Percentiles rank a stretch among this genome's conserved stretches.
phyloP scores from a whole-genome alignment of 1,284 basidiomycete genomes.

The Ustilago trichophora region DNA sequence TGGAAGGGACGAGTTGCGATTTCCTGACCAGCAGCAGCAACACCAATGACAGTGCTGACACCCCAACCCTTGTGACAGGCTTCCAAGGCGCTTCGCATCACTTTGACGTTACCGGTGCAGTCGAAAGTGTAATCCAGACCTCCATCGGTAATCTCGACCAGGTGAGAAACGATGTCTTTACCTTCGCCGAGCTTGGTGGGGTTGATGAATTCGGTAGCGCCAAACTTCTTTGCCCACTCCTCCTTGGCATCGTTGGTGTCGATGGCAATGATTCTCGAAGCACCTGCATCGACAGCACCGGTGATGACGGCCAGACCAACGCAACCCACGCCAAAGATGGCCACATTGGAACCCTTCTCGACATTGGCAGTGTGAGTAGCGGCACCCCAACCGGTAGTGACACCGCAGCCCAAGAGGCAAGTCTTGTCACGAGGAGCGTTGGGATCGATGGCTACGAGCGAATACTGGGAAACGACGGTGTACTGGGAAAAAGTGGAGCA shows the following conservation, averaged over 20 bases:
- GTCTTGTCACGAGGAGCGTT: slow-evolving; percentile 91
- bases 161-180: slow-evolving; percentile 80
- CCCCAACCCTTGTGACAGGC: slow-evolving; percentile 90
- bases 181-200: slow-evolving; percentile 74
- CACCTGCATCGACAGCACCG: slow-evolving; percentile 80
- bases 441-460: slow-evolving; percentile 86
- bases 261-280: slow-evolving; percentile 87
- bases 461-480: slow-evolving; percentile 97
- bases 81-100: slow-evolving; percentile 95
- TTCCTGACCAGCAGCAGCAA: slow-evolving; percentile 86
- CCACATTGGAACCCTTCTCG: slow-evolving; percentile 77
- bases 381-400: slow-evolving; percentile 95
- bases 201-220: slow-evolving; percentile 96
- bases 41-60: slow-evolving; percentile 87
- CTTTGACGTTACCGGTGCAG: slow-evolving; percentile 91
- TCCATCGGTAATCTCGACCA: slow-evolving; percentile 93
- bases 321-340: slow-evolving; percentile 94
- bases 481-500: slow-evolving; percentile 98
- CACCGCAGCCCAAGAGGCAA: slow-evolving; percentile 93
- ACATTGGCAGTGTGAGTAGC: slow-evolving; percentile 73
- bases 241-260: slow-evolving; percentile 87
- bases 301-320: slow-evolving; percentile 85
- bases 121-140: slow-evolving; percentile 96
- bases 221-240: slow-evolving; percentile 87
- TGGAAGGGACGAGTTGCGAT: slow-evolving; percentile 89